Conservation (phyloP, 2,329 filamentous ascomycete genomes). For the Pyricularia grisea region DNA sequence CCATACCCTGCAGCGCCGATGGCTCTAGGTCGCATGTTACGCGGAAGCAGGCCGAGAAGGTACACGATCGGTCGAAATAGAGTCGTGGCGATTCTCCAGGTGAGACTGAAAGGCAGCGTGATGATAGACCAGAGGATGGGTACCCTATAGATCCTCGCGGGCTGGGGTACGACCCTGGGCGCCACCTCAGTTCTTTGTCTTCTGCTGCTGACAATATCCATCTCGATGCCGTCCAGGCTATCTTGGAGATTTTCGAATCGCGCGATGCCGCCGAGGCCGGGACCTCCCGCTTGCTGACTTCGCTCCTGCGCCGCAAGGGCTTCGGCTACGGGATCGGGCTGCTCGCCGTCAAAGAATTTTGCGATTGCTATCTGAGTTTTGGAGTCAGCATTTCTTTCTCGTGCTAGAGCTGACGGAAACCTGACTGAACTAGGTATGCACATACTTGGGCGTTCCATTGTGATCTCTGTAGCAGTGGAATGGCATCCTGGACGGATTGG, state of each 20-base stretch:
- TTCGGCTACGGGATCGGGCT: slow-evolving; percentile 67
- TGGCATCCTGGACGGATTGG: slow-evolving; percentile 66
- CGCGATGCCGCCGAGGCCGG: slow-evolving; percentile 23
- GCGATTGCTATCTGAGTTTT: slow-evolving; percentile 73
- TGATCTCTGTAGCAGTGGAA: slow-evolving; percentile 71
- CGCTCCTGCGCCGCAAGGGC: slow-evolving; percentile 47
- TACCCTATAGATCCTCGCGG: slow-evolving; percentile 57
- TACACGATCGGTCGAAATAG: slow-evolving; percentile 66
- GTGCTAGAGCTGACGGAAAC: neutral
- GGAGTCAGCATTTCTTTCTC: neutral
- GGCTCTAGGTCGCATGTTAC: slow-evolving; percentile 45
- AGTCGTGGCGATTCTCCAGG: slow-evolving; percentile 62
- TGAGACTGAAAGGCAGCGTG: slow-evolving; percentile 70
- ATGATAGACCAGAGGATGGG: slow-evolving; percentile 70
- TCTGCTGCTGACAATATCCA: slow-evolving; percentile 15
- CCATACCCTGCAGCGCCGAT: slow-evolving; percentile 53
- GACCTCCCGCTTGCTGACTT: slow-evolving; percentile 11
- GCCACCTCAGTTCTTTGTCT: slow-evolving; percentile 51
- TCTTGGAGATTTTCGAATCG: slow-evolving; percentile 69
- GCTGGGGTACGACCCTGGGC: slow-evolving; percentile 74
- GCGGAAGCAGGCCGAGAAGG: slow-evolving; percentile 72
- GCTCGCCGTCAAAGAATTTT: slow-evolving; percentile 96
- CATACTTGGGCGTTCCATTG: slow-evolving; percentile 93
- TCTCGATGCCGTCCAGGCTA: slow-evolving; percentile 21
- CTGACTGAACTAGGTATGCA: neutral